phyloP scores from a whole-genome alignment of 192 early-diverging fungal genomes.

The Funneliformis mosseae region DNA sequence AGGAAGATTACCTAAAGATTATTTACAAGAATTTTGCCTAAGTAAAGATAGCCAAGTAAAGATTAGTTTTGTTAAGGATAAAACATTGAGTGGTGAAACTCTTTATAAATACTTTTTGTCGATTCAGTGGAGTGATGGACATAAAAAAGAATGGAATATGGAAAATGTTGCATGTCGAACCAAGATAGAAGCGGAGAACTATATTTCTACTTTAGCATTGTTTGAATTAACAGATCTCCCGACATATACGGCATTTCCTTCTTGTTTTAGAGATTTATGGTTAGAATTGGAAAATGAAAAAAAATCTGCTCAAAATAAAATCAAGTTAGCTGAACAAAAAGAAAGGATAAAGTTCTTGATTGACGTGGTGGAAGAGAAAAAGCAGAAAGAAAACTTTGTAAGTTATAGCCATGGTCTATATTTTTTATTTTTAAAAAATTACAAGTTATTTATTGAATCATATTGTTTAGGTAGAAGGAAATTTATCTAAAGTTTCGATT shows the following conservation, averaged over 20 bases:
- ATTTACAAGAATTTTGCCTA: constrained; percentile 41
- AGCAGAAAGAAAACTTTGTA: neutral
- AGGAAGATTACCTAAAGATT: constrained; percentile 42
- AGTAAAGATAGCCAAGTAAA: constrained; percentile 41
- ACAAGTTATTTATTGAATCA: neutral
- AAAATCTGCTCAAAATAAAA: constrained; percentile 37
- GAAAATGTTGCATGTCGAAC: constrained; percentile 43
- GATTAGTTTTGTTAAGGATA: constrained; percentile 34
- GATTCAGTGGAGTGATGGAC: constrained; percentile 40
- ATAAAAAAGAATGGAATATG: constrained; percentile 32
- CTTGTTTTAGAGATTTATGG: constrained; percentile 65
- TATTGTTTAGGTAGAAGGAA: neutral
- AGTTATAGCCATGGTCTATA: neutral
- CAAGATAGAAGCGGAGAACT: constrained; percentile 52
- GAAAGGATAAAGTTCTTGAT: constrained; percentile 41
- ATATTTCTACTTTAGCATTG: constrained; percentile 54
- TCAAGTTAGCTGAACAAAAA: constrained; percentile 36
- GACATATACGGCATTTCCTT: constrained; percentile 56
- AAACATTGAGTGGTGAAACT: neutral
- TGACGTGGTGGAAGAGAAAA: constrained; percentile 12
- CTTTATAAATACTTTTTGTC: constrained; percentile 31
- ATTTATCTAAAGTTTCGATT: neutral
- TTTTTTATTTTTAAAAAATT: neutral
- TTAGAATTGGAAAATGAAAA: constrained; percentile 50
- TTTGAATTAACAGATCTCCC: constrained; percentile 51